Conservation (phyloP, 2,329 filamentous ascomycete species). For the Diaporthe ilicicola region DNA sequence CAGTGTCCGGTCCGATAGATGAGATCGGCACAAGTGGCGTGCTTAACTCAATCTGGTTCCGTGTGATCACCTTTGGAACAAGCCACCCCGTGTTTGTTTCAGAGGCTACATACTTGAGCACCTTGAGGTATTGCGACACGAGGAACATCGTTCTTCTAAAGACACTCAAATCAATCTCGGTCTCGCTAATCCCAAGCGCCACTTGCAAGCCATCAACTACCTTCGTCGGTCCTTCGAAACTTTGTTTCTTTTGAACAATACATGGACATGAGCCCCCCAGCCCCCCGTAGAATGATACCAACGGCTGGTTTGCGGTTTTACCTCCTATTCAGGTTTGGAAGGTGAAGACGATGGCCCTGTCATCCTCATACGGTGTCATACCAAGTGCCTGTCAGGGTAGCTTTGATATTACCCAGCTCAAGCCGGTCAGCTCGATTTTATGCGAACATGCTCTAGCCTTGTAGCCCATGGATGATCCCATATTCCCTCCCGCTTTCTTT, state of each 20-base stretch:
- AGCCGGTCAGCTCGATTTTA: neutral
- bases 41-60: neutral
- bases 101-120: no score
- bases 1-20: neutral
- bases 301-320: no score
- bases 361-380: neutral
- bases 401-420: neutral
- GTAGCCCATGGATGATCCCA: neutral
- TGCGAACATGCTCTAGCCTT: neutral
- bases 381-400: neutral
- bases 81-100: neutral
- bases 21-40: neutral
- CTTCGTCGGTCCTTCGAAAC: no score
- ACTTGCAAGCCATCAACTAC: neutral
- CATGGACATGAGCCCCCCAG: neutral
- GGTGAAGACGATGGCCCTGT: neutral
- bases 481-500: neutral
- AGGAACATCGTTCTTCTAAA: neutral
- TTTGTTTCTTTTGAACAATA: neutral
- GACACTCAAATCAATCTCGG: neutral
- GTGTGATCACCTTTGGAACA: neutral
- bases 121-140: neutral
- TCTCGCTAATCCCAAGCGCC: constrained; percentile 5
- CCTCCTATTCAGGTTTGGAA: neutral
- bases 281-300: neutral